Conservation (phyloP, 2,329 filamentous ascomycete genomes). For the Phyllosticta capitalensis region DNA sequence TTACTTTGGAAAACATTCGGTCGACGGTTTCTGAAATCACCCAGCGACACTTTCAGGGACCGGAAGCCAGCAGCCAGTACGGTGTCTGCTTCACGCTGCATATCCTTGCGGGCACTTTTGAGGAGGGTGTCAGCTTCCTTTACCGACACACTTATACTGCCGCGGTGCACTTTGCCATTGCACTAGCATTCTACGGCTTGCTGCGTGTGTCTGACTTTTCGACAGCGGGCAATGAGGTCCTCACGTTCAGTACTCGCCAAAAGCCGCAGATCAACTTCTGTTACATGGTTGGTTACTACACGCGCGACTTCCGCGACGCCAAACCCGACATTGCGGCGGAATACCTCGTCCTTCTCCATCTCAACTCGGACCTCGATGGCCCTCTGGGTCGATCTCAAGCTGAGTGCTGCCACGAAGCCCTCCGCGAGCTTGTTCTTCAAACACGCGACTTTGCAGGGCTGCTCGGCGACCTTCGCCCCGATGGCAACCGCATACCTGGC, state of each 20-base stretch:
- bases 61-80: conserved; percentile 70
- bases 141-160: conserved; percentile 89
- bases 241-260: conserved; percentile 57
- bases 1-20: conserved; percentile 60
- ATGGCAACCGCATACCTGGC: conserved; percentile 77
- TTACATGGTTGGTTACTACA: conserved; percentile 89
- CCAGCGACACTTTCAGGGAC: conserved; percentile 72
- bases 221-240: conserved; percentile 53
- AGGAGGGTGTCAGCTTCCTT: conserved; percentile 83
- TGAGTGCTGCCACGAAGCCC: conserved; percentile 78
- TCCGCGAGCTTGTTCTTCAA: conserved; percentile 92
- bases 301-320: conserved; percentile 85
- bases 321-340: conserved; percentile 85
- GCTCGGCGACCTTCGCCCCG: conserved; percentile 79
- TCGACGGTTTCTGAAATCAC: conserved; percentile 80
- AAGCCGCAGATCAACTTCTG: conserved; percentile 87
- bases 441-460: conserved; percentile 91
- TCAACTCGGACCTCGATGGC: conserved; percentile 74
- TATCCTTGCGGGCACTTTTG: conserved; percentile 83
- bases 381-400: conserved; percentile 67
- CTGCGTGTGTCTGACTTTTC: conserved; percentile 77
- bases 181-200: conserved; percentile 79
- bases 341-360: conserved; percentile 82
- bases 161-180: conserved; percentile 89
- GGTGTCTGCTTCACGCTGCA: conserved; percentile 93